Base-by-base conservation (phyloP, 2,329 filamentous ascomycete species). In the Colletotrichum incanum region DNA sequence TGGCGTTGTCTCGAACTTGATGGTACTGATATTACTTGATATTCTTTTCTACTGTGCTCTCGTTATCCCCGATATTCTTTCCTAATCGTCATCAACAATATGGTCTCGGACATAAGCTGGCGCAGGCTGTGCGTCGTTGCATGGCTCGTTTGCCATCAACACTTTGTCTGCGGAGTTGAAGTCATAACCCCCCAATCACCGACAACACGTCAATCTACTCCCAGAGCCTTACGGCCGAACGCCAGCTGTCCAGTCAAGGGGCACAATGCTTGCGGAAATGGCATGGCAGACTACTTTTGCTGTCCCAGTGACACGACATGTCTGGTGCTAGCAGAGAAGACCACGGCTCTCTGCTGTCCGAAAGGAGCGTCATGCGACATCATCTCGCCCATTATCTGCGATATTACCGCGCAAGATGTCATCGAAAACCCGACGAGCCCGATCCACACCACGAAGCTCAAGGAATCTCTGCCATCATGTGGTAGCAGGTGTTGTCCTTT, bases 331-430 rank as follows among this genome's bases (percentile, higher is more conserved):
- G 91, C 91, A 9, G 88, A 84, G 23, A 83, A 86, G 55, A 92
- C 91, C 9, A 93, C 92, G 0, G 86, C 91, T 23, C 83, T 95
- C 54, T 95, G 93, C 84, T 95, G 93, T 78, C 93, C 93, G 1
- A 74, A 80, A 1, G 88, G 86, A 41, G 41, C 39, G 23, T 84
- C 86, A 76, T 95, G 93, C 82, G 75, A 81, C 20, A 84, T 79
- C 55, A 92, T 95, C 75, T 77, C 86, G 74, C 86, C 91, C 39
- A 91, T 94, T 70, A 86, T 86, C 52, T 95, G 93, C 84, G 87
- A 93, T 74, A 77, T 92, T 62, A 79, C 79, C 11, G 84, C 88
- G 58, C 91, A 94, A 78, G 88, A 94, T 76, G 86, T 89, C 1
- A 85, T 82, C 14, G 76, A 82, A 26, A 82, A 90, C 74, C 90